phyloP scores from a whole-genome alignment of 2,329 filamentous ascomycete genomes.

The Cladophialophora immunda region DNA sequence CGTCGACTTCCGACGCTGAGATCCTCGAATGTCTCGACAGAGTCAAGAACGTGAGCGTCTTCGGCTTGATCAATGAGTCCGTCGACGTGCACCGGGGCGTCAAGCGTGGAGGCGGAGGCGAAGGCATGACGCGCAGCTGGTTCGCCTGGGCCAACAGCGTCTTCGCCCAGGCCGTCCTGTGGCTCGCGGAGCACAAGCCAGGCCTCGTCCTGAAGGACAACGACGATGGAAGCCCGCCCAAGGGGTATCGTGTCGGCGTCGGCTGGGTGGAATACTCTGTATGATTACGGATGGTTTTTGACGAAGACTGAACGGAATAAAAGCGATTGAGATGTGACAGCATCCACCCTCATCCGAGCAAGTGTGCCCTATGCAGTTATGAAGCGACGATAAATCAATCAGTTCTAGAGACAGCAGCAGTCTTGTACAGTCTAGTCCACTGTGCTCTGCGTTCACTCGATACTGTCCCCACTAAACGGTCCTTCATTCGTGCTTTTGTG shows the following conservation, averaged over 20 bases:
- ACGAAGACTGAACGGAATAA: background rate
- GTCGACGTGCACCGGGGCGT: conserved; percentile 75
- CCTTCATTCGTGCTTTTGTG: too few relatives aligned
- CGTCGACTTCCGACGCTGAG: conserved; percentile 75
- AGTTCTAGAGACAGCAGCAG: too few relatives aligned
- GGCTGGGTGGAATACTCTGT: conserved; percentile 33
- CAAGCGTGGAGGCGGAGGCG: conserved; percentile 48
- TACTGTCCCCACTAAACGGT: too few relatives aligned
- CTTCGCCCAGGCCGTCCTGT: conserved; percentile 89
- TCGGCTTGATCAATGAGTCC: conserved; percentile 91
- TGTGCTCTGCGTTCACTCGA: too few relatives aligned
- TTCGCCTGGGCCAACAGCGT: conserved; percentile 99
- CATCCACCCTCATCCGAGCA: too few relatives aligned
- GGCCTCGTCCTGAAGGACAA: conserved; percentile 79
- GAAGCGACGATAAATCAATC: too few relatives aligned
- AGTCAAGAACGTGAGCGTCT: conserved; percentile 76
- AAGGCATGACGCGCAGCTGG: conserved; percentile 86
- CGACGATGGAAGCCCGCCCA: conserved; percentile 56
- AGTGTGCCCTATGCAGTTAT: background rate
- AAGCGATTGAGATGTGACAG: background rate
- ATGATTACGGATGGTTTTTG: background rate
- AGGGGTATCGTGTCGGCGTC: conserved; percentile 36
- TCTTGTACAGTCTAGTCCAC: too few relatives aligned
- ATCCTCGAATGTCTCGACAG: conserved; percentile 76
- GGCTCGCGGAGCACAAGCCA: conserved; percentile 87